A percentile compares a stretch with the other conserved stretches of the same genome.
These are phyloP conservation scores for Xylaria intraflava DNA, from an alignment of 495 filamentous ascomycete species.

Conservation along the genomic window DNA sequence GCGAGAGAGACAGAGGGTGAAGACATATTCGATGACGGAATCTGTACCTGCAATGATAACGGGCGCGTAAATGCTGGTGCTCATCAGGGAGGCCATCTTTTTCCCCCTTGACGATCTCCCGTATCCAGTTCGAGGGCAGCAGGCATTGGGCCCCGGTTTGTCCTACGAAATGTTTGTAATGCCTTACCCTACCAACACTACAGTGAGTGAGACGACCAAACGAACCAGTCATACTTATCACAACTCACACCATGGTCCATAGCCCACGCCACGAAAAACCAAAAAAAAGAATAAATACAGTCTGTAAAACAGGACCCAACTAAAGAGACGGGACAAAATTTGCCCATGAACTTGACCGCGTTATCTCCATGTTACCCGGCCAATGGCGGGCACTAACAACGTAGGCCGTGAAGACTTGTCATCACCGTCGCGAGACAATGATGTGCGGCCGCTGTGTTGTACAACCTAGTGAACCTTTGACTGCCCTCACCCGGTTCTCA, in stretches of 20 bases:
- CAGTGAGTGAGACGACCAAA: not conserved
- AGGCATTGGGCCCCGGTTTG: not conserved
- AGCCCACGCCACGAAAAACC: conserved; percentile 1
- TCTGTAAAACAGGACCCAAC: conserved; percentile 7
- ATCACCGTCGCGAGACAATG: conserved; percentile 3
- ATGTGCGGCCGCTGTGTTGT: conserved; percentile 4
- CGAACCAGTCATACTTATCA: conserved; percentile 4
- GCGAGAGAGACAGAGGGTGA: not conserved
- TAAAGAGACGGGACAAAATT: not conserved
- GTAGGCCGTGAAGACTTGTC: not conserved
- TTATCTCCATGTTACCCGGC: not conserved
- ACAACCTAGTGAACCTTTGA: conserved; percentile 3
- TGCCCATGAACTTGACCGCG: not conserved
- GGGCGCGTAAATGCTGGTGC: not conserved
- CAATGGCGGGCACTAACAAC: not conserved
- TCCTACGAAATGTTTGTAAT: not conserved
- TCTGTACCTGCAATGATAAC: not conserved
- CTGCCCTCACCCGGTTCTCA: conserved; percentile 6
- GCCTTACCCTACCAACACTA: conserved; percentile 4
- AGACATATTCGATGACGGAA: too few relatives aligned
- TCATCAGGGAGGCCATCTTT: not conserved
- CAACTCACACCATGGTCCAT: conserved; percentile 1
- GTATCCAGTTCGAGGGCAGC: not conserved
- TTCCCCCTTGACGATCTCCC: not conserved
- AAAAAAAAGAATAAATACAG: too few relatives aligned